Evolutionary conservation across 1,139 yeast species (phyloP).

Genomic region (Hyphopichia fennica): DNA sequence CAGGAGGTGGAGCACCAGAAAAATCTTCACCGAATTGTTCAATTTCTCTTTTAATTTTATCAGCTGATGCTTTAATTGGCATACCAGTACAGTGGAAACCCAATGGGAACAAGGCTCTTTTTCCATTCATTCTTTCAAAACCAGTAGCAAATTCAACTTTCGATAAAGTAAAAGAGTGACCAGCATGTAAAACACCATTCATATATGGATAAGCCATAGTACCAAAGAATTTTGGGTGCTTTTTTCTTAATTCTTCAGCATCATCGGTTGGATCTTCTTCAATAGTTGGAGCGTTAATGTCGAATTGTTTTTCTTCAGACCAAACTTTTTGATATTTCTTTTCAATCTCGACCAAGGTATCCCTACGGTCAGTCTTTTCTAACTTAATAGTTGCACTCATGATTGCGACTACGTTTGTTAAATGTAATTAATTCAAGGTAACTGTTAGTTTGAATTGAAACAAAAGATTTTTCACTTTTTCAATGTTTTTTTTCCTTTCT

Average conservation of each 20-base stretch:
- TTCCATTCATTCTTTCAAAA: slow-evolving; percentile 92
- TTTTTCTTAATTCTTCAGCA: slow-evolving; percentile 69
- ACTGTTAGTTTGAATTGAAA: not conserved
- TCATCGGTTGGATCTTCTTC: slow-evolving; percentile 62
- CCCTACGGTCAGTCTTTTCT: slow-evolving; percentile 83
- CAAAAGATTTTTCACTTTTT: not conserved
- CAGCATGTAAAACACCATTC: slow-evolving; percentile 98
- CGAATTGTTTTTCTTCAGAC: slow-evolving; percentile 83
- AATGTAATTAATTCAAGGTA: not conserved
- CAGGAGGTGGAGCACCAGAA: slow-evolving; percentile 61
- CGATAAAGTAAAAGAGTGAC: slow-evolving; percentile 93
- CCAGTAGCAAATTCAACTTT: slow-evolving; percentile 94
- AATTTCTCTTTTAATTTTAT: slow-evolving; percentile 87
- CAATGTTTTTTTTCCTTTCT: not conserved
- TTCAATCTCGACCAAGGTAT: slow-evolving; percentile 85
- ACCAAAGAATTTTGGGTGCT: slow-evolving; percentile 84
- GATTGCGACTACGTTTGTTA: slow-evolving; percentile 4
- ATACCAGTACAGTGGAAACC: slow-evolving; percentile 99
- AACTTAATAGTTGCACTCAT: slow-evolving; percentile 48
- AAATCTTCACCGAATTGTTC: slow-evolving; percentile 88
- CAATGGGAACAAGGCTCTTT: slow-evolving; percentile 88
- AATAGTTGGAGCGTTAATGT: slow-evolving; percentile 80
- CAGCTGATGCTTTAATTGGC: slow-evolving; percentile 98
- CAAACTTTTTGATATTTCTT: slow-evolving; percentile 85
- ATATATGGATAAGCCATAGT: slow-evolving; percentile 99